Percentiles rank a stretch among this genome's conserved stretches.
These are phyloP conservation scores for Metschnikowia dekortorum DNA, from an alignment of 805 yeast genomes.

Conservation along the genomic window DNA sequence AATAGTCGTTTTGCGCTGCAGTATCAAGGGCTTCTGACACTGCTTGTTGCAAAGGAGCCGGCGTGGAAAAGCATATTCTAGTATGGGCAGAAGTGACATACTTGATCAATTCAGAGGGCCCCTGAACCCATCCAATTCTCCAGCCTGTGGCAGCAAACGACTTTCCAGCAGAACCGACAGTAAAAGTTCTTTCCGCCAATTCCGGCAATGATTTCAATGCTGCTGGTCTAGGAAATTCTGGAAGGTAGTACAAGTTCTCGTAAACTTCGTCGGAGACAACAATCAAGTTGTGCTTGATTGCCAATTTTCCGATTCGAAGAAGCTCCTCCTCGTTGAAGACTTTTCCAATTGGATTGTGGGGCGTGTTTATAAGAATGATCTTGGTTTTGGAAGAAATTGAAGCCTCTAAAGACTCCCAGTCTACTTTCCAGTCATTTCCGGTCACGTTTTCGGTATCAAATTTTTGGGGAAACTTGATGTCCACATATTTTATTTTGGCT, in stretches of 20 bases:
- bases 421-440: slow-evolving; percentile 85
- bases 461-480: slow-evolving; percentile 77
- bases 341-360: slow-evolving; percentile 96
- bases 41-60: slow-evolving; percentile 91
- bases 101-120: slow-evolving; percentile 73
- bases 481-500: slow-evolving; percentile 84
- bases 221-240: slow-evolving; percentile 76
- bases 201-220: slow-evolving; percentile 65
- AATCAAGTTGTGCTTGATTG: slow-evolving; percentile 78
- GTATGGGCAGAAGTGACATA: slow-evolving; percentile 89
- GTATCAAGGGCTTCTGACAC: slow-evolving; percentile 68
- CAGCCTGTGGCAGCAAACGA: slow-evolving; percentile 99
- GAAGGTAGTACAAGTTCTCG: slow-evolving; percentile 75
- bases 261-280: slow-evolving; percentile 93
- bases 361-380: slow-evolving; percentile 83
- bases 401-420: slow-evolving; percentile 69
- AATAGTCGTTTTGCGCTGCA: slow-evolving; percentile 64
- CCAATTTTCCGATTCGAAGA: slow-evolving; percentile 68
- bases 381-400: slow-evolving; percentile 76
- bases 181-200: slow-evolving; percentile 69
- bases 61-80: slow-evolving; percentile 86
- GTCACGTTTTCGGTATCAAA: slow-evolving; percentile 58
- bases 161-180: slow-evolving; percentile 97
- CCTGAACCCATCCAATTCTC: slow-evolving; percentile 96
- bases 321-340: slow-evolving; percentile 77